Percentiles rank a stretch among this genome's conserved stretches.
Evolutionary conservation across 345 rosid species (phyloP).

Genomic region (Camelina hispida): DNA sequence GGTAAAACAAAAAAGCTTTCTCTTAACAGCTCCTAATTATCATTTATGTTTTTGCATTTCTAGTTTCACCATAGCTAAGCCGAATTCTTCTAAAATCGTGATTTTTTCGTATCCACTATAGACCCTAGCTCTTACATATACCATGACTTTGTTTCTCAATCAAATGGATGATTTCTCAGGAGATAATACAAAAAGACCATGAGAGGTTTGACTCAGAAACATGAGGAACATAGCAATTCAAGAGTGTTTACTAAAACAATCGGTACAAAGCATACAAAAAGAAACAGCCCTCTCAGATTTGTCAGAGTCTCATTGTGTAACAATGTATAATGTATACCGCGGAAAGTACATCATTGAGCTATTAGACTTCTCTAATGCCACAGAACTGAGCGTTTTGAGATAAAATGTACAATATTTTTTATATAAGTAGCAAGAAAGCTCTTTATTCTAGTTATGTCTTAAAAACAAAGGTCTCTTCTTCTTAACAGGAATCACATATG

Average conservation of each 20-base stretch:
- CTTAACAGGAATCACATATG: slow-evolving; percentile 6
- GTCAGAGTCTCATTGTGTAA: slow-evolving; percentile 28
- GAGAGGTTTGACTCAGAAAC: slow-evolving; percentile 15
- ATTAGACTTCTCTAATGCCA: slow-evolving; percentile 32
- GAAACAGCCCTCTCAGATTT: slow-evolving; percentile 22
- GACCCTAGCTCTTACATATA: slow-evolving; percentile 22
- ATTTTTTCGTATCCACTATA: neutral
- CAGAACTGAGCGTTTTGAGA: slow-evolving; percentile 38
- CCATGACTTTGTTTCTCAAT: slow-evolving; percentile 15
- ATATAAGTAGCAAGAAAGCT: slow-evolving; percentile 18
- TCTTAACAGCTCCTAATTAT: slow-evolving; percentile 16
- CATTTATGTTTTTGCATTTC: slow-evolving; percentile 29
- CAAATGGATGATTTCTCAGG: slow-evolving; percentile 37
- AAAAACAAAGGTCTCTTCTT: neutral
- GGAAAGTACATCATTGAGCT: slow-evolving; percentile 29
- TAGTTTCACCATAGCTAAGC: slow-evolving; percentile 4
- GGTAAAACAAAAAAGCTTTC: slow-evolving; percentile 52
- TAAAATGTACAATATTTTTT: slow-evolving; percentile 39
- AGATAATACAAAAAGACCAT: slow-evolving; percentile 27
- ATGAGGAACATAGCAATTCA: slow-evolving; percentile 27
- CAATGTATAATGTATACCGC: slow-evolving; percentile 33
- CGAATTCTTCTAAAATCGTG: neutral
- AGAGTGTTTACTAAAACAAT: slow-evolving; percentile 29
- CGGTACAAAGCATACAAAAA: slow-evolving; percentile 31
- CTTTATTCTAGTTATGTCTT: slow-evolving; percentile 2